phyloP scores from a whole-genome alignment of 441 rosid species.

The Melastoma candidum region DNA sequence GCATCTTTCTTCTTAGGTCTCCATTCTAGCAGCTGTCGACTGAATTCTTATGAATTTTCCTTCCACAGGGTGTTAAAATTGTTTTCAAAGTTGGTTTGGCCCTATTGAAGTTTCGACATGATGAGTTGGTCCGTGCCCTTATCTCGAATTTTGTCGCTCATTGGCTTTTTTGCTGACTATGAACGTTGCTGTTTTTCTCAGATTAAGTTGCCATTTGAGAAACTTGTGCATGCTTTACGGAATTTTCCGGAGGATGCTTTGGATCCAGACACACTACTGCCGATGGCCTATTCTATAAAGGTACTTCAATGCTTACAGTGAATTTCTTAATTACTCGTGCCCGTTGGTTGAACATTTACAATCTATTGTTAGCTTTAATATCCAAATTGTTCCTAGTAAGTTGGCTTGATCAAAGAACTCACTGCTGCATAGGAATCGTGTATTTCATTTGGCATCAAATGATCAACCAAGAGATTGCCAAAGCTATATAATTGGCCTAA shows the following conservation, averaged over 20 bases:
- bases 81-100: constrained; percentile 93
- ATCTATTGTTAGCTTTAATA: background rate
- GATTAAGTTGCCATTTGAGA: constrained; percentile 78
- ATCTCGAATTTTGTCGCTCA: background rate
- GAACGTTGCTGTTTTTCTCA: constrained; percentile 15
- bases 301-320: constrained; percentile 21
- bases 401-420: too few species aligned
- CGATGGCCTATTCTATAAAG: constrained; percentile 82
- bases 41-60: constrained; percentile 3
- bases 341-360: background rate
- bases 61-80: constrained; percentile 71
- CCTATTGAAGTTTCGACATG: constrained; percentile 71
- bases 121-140: constrained; percentile 53
- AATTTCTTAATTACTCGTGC: background rate
- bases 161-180: constrained; percentile 5
- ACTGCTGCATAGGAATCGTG: too few species aligned
- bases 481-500: too few species aligned
- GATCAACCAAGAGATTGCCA: too few species aligned
- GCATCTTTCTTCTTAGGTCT: background rate
- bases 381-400: background rate
- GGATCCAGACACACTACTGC: constrained; percentile 81
- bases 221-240: constrained; percentile 76
- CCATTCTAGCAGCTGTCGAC: background rate
- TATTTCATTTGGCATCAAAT: too few species aligned
- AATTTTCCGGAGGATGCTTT: constrained; percentile 85